Percentiles rank a stretch among this genome's conserved stretches.
These are phyloP conservation scores for Actinomortierella ambigua DNA, from an alignment of 371 early-diverging fungal species.

Conservation along the genomic window DNA sequence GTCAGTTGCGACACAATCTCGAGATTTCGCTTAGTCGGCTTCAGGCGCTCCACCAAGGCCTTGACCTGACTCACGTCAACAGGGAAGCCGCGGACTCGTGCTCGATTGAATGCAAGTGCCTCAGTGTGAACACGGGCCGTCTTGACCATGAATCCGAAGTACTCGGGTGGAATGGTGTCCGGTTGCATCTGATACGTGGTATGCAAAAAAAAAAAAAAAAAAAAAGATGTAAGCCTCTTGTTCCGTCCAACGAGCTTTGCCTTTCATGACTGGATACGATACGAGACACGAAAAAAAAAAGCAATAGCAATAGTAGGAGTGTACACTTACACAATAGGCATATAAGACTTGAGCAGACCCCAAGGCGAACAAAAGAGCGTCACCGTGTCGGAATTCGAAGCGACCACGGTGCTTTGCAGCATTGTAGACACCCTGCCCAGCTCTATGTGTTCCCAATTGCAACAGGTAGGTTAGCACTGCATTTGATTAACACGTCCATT, in stretches of 20 bases:
- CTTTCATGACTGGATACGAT: no score
- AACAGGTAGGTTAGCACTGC: no score
- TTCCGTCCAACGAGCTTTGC: no score
- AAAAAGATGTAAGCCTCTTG: no score
- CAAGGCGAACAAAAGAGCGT: constrained; percentile 64
- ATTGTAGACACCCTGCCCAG: constrained; percentile 63
- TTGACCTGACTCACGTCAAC: constrained; percentile 51
- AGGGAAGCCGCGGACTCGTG: constrained; percentile 54
- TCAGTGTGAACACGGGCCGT: constrained; percentile 67
- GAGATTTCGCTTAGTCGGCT: constrained; percentile 54
- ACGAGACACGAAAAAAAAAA: not conserved
- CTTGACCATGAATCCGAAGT: constrained; percentile 68
- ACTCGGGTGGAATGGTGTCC: constrained; percentile 67
- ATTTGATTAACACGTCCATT: no score
- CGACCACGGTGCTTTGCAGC: constrained; percentile 65
- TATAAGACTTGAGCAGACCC: constrained; percentile 67
- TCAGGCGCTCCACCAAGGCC: constrained; percentile 46
- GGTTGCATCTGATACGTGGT: constrained; percentile 77
- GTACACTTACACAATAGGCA: constrained; percentile 62
- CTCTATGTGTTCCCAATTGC: constrained; percentile 41
- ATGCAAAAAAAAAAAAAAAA: no score
- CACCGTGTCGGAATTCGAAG: constrained; percentile 68
- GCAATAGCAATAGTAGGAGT: not conserved
- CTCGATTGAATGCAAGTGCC: constrained; percentile 55
- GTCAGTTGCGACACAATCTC: constrained; percentile 39